Evolutionary conservation across 1,284 basidiomycete species (phyloP).

Genomic region (Neonothopanus nambi): DNA sequence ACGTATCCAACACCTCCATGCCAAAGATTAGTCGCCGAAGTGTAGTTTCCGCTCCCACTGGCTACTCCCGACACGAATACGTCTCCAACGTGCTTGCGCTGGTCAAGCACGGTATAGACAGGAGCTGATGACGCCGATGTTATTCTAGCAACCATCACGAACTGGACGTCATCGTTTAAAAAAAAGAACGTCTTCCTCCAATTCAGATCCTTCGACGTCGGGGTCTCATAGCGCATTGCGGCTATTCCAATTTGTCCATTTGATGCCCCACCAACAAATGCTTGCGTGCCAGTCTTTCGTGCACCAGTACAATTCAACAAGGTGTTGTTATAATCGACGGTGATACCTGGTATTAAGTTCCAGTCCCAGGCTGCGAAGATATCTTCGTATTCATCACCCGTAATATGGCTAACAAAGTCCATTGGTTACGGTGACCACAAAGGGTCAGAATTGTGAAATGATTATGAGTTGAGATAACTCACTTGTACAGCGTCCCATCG

Average conservation of each 20-base stretch:
- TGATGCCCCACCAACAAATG: constrained; percentile 65
- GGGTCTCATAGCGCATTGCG: constrained; percentile 65
- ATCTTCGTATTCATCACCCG: constrained; percentile 69
- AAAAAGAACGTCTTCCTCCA: constrained; percentile 77
- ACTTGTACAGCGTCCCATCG: constrained; percentile 55
- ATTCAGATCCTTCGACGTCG: constrained; percentile 47
- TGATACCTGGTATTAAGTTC: constrained; percentile 67
- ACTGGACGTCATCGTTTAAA: constrained; percentile 60
- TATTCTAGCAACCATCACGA: constrained; percentile 58
- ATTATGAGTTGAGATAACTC: too few species aligned
- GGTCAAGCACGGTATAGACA: constrained; percentile 66
- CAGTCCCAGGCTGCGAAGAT: constrained; percentile 72
- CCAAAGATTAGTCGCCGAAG: constrained; percentile 46
- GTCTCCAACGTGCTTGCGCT: constrained; percentile 46
- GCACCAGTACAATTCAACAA: constrained; percentile 45
- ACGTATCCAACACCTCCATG: constrained; percentile 58
- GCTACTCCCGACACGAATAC: constrained; percentile 44
- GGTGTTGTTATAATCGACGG: constrained; percentile 57
- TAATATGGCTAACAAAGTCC: constrained; percentile 60
- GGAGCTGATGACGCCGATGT: constrained; percentile 44
- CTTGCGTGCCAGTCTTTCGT: constrained; percentile 43
- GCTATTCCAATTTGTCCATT: constrained; percentile 54
- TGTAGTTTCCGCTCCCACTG: background rate
- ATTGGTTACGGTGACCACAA: too few species aligned
- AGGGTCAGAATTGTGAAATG: too few species aligned